Base-by-base conservation (phyloP, 805 yeast genomes). In the Candida endomychidarum region DNA sequence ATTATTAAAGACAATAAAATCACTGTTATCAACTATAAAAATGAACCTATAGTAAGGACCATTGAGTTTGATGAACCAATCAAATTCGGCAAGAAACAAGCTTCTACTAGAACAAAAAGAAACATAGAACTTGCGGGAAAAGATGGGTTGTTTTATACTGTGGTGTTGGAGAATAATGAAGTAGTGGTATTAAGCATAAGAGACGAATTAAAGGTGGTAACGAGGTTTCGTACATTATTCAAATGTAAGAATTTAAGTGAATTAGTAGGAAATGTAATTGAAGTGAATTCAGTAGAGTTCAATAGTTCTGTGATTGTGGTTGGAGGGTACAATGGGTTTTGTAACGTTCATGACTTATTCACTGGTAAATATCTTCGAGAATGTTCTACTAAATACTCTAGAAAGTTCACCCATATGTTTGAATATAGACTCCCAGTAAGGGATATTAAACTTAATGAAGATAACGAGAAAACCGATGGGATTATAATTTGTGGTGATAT, bases 131-230 rank as follows among this genome's bases (percentile, higher is more conserved):
- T 65, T 7, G 61, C 60, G 4, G 77, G 77, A 1, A 53, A 57
- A n/a, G 75, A 71, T 49, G 74, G 74, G 1, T 57, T 65, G 11
- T 50, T 65, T 19, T 62, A 52, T 40, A 72, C 63, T 3, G 53
- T 71, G 28, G 57, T 70, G 7, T 47, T 74, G 28, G 58, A 60
- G 24, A 67, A 69, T 23, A 72, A 72, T 12, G 53, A 61, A 10
- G 71, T 75, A 4, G 49, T 67, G 1, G 60, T 74, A 1, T 58
- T 74, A 58, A 68, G 75, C 43, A 57, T 73, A 2, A 56, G 82
- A 38, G 17, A 33, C 5, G 52, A 34, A n/a, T 47, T 52, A 8
- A 42, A 50, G 22, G 47, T 54, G 17, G 54, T 49, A 5, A 38
- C 40, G 19, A 49, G 34, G 34, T 57, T 46, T 20, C 31, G 54